phyloP scores from a whole-genome alignment of 179 eudicot species.

The Beta corolliflora region DNA sequence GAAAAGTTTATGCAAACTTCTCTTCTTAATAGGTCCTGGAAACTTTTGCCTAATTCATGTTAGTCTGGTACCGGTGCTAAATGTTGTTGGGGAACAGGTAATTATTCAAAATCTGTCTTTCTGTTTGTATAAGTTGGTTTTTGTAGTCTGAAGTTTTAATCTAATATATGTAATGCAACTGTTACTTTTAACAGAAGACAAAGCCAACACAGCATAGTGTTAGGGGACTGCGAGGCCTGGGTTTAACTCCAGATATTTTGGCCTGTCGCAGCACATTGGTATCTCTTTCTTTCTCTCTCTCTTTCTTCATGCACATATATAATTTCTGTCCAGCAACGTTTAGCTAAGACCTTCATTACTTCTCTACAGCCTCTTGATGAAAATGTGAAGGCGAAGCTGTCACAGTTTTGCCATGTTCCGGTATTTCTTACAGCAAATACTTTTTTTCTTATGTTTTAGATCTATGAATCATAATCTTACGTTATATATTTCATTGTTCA shows the following conservation, averaged over 20 bases:
- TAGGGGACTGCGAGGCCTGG: conserved; percentile 49
- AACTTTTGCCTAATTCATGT: conserved; percentile 50
- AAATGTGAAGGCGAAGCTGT: conserved; percentile 77
- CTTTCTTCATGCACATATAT: background rate
- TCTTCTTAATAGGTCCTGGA: conserved; percentile 36
- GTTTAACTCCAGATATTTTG: conserved; percentile 47
- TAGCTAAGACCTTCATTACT: conserved; percentile 6
- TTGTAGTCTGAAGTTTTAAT: conserved; percentile 6
- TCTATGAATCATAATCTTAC: conserved; percentile 2
- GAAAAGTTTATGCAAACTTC: background rate
- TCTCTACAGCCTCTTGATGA: conserved; percentile 58
- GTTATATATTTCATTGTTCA: conserved; percentile 29
- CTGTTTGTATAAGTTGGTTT: background rate
- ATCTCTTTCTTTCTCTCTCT: background rate
- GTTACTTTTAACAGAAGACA: conserved; percentile 38
- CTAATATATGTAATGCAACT: conserved; percentile 5
- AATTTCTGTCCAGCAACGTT: background rate
- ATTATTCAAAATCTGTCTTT: conserved; percentile 18
- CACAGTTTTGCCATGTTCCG: conserved; percentile 94
- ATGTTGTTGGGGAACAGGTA: conserved; percentile 56
- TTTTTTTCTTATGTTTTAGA: background rate
- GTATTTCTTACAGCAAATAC: conserved; percentile 36
- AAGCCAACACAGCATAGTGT: conserved; percentile 63
- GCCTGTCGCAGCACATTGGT: conserved; percentile 57
- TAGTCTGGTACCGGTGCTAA: conserved; percentile 48